A percentile compares a stretch with the other conserved stretches of the same genome.
These are phyloP conservation scores for Aspergillus fijiensis DNA, from an alignment of 2,329 filamentous ascomycete genomes.

Conservation along the genomic window DNA sequence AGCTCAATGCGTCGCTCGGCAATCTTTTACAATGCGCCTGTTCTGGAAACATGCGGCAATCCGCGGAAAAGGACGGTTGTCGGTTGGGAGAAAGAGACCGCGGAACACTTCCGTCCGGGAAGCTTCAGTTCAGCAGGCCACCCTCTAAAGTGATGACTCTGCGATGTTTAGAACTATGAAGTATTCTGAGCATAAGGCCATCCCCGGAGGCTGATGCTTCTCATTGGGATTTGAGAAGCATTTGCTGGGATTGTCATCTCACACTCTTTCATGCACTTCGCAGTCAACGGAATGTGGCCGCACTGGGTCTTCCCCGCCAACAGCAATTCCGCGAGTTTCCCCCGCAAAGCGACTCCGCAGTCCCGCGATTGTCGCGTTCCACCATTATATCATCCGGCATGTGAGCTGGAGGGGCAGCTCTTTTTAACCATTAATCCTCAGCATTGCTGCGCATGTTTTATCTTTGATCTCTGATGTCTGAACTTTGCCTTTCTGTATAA, in stretches of 20 bases:
- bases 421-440: too few relatives aligned
- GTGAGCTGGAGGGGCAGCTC: not conserved
- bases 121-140: too few relatives aligned
- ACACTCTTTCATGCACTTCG: too few relatives aligned
- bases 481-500: not conserved
- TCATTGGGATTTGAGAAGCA: too few relatives aligned
- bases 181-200: too few relatives aligned
- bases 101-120: not conserved
- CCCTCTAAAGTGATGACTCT: too few relatives aligned
- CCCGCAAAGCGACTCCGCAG: not conserved
- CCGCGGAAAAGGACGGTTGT: not conserved
- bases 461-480: not conserved
- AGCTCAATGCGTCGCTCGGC: too few relatives aligned
- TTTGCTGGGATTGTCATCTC: too few relatives aligned
- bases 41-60: not conserved
- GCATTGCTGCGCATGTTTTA: not conserved
- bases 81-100: not conserved
- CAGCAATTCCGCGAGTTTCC: not conserved
- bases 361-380: not conserved
- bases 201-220: too few relatives aligned
- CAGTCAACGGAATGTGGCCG: not conserved
- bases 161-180: too few relatives aligned
- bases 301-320: not conserved
- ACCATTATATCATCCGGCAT: not conserved
- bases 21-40: too few relatives aligned